Evolutionary conservation across 306 rosid species (phyloP), one percentile per base, ranked within the genome.

Genomic region (peach (Prunus persica)): DNA sequence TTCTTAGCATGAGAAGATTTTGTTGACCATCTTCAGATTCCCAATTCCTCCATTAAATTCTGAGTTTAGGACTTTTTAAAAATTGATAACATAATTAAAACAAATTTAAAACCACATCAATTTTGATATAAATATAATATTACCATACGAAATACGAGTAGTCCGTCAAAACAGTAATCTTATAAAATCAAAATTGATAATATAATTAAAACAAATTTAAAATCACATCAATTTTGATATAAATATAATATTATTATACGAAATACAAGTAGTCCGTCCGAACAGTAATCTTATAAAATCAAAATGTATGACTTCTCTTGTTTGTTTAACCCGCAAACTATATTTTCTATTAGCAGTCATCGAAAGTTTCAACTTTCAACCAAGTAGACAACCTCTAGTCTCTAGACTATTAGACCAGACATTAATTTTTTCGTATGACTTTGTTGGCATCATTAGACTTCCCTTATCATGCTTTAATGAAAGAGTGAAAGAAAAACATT

Each of bases 351-450:
- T 30, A 16, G 19, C 20, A 3, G 75, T 27, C 63, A 22, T 70
- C 13, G n/a, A 1, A 24, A 20, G 74, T 70, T 70, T 49, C 73
- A 69, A 50, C 58, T 27, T 70, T 70, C 74, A 28, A 51, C 74
- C 11, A 18, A 16, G 47, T 12, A 28, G 47, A 70, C 25, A 41
- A 70, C 47, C 24, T 51, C 47, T 24, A 1, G 1, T 24, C 25
- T 24, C 24, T 18, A 27, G 61, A 69, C 45, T 27, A 10, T 56
- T 56, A n/a, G 61, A 20, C 34, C 1, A 58, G 34, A 58, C 61
- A 8, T 9, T 58, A 24, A 11, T 1, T 22, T 20, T 58, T 11
- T 12, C 34, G 1, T 11, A 58, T 58, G 65, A 58, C 65, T 58
- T 24, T 24, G 8, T 58, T 22, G 64, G 15, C 32, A 6, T 58